Base-by-base conservation (phyloP, 441 rosid species). In the Brassica hybrid region DNA sequence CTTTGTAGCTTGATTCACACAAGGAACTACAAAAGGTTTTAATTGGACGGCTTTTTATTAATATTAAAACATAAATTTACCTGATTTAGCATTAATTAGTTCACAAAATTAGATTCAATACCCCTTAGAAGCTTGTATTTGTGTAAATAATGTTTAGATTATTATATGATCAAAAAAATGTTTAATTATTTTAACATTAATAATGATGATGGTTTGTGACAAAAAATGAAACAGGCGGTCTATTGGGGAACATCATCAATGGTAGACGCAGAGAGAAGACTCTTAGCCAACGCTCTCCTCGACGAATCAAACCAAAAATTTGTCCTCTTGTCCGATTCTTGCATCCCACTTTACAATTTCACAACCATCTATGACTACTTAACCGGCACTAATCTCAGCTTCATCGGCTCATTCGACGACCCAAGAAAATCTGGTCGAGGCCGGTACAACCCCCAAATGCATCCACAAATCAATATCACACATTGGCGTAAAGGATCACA, bases 401-500 rank as follows among this genome's bases (percentile, higher is more conserved):
- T 87, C 69, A 67, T 84, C 8, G 60, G 80, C 11, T 83, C 84
- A 13, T 88, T 23, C 27, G 90, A 88, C 45, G 84, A 84, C 21
- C 88, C 88, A 12, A 68, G 85, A 65, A 86, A 72, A 43, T 10
- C 71, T 0, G 85, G 92, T 0, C 77, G 91, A 2, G 95, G 95
- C 11, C 81, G 91, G 1, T 88, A 90, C 79, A 86, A 83, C 58
- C 79, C 79, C 11, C 25, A 67, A 73, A 90, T 88, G 93, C 79
- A 63, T 52, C 95, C 93, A 4, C 38, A 36, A 3, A 85, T 90
- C 13, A 90, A 87, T 77, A 48, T 84, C 43, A 86, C 91, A 7
- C 10, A 86, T 9, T 91, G 85, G 94, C 76, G 86, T 65, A 91
- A 89, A 83, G 90, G 91, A 32, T 85, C 92, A 3, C 88, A 84